Evolutionary conservation across 495 filamentous ascomycete genomes (phyloP).

Genomic region (Xylaria grammica): DNA sequence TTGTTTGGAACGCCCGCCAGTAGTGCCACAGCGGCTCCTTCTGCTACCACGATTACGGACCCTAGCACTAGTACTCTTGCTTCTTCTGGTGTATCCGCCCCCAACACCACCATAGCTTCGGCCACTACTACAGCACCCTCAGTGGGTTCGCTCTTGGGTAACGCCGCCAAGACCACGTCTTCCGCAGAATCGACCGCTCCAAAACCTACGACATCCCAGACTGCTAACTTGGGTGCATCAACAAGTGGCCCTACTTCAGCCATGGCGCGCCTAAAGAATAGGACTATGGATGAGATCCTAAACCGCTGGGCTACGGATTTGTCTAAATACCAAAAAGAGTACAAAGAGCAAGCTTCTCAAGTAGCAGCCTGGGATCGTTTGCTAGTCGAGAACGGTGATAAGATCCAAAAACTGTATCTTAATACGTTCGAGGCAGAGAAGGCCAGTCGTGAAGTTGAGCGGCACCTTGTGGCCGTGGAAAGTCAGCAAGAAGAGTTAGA

Average conservation of each 20-base stretch:
- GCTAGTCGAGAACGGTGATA: constrained; percentile 88
- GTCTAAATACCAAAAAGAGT: constrained; percentile 93
- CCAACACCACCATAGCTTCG: constrained; percentile 23
- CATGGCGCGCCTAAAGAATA: constrained; percentile 90
- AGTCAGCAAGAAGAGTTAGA: constrained; percentile 88
- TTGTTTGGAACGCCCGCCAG: constrained; percentile 19
- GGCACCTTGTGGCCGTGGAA: constrained; percentile 85
- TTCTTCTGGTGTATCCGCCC: not conserved
- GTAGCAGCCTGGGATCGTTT: constrained; percentile 90
- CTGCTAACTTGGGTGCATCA: constrained; percentile 64
- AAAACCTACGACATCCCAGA: constrained; percentile 33
- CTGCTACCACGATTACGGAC: constrained; percentile 27
- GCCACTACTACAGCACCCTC: constrained; percentile 22
- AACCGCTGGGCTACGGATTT: constrained; percentile 96
- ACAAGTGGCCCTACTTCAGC: constrained; percentile 79
- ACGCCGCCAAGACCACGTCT: constrained; percentile 27
- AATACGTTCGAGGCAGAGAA: constrained; percentile 90
- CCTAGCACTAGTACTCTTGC: constrained; percentile 17
- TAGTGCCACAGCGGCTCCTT: constrained; percentile 30
- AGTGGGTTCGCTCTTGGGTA: constrained; percentile 24
- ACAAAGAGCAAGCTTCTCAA: constrained; percentile 83
- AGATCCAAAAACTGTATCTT: constrained; percentile 86
- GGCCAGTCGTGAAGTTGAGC: constrained; percentile 87
- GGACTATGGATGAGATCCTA: constrained; percentile 99
- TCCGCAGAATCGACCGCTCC: constrained; percentile 37